These are phyloP conservation scores for Bertia moriformis DNA, from an alignment of 2,329 filamentous ascomycete genomes.

Conservation along the genomic window DNA sequence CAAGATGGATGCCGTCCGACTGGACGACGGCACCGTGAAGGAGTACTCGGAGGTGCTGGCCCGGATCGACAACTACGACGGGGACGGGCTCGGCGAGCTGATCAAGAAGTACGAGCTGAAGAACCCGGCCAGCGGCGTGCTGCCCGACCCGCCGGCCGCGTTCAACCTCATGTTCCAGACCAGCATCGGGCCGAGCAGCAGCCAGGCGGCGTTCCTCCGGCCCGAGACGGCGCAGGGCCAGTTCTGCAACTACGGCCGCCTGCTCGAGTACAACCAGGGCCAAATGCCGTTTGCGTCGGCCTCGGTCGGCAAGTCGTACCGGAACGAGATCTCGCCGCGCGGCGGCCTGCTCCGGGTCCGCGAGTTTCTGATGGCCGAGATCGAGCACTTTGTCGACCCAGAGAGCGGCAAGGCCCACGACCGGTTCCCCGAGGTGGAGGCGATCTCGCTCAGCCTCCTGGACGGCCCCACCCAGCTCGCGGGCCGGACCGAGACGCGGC, in stretches of 20 bases:
- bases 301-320: slow-evolving; percentile 93
- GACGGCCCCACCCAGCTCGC: slow-evolving; percentile 74
- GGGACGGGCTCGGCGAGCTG: slow-evolving; percentile 69
- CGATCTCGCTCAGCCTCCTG: slow-evolving; percentile 70
- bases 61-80: slow-evolving; percentile 88
- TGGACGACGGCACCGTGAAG: slow-evolving; percentile 71
- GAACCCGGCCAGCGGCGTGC: slow-evolving; percentile 67
- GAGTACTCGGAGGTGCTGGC: slow-evolving; percentile 88
- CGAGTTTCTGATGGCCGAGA: slow-evolving; percentile 97
- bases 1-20: slow-evolving; percentile 63
- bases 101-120: slow-evolving; percentile 85
- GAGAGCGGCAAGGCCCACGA: slow-evolving; percentile 86
- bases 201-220: slow-evolving; percentile 69
- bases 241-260: slow-evolving; percentile 91
- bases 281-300: slow-evolving; percentile 95
- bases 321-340: slow-evolving; percentile 92
- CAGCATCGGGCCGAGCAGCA: slow-evolving; percentile 80
- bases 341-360: slow-evolving; percentile 83
- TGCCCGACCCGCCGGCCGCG: slow-evolving; percentile 66
- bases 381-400: slow-evolving; percentile 95
- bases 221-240: slow-evolving; percentile 97
- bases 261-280: slow-evolving; percentile 90
- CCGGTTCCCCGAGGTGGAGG: slow-evolving; percentile 71
- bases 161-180: slow-evolving; percentile 99
- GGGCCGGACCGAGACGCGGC: slow-evolving; percentile 64